Conservation (phyloP, 2,329 filamentous ascomycete species). For the Aspergillus ruber region DNA sequence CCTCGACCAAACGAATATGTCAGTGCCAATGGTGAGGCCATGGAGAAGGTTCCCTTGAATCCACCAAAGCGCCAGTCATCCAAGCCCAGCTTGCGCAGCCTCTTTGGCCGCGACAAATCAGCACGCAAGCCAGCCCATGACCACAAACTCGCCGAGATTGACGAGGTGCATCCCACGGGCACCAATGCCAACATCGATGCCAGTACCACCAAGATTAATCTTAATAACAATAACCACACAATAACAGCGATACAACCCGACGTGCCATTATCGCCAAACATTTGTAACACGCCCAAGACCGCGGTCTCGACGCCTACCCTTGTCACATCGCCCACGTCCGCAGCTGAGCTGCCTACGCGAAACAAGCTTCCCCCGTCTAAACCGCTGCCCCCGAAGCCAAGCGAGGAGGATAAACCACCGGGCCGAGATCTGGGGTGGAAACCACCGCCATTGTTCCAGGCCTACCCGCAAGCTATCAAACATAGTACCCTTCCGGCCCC, state of each 20-base stretch:
- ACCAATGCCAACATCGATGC: background rate
- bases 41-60: slow-evolving; percentile 27
- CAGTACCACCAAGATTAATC: background rate
- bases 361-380: background rate
- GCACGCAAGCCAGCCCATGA: slow-evolving; percentile 22
- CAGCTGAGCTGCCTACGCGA: slow-evolving; percentile 5
- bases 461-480: slow-evolving; percentile 76
- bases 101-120: slow-evolving; percentile 33
- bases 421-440: slow-evolving; percentile 46
- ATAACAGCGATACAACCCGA: slow-evolving; percentile 7
- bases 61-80: slow-evolving; percentile 29
- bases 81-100: slow-evolving; percentile 29
- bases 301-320: slow-evolving; percentile 18
- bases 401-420: slow-evolving; percentile 16
- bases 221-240: slow-evolving; percentile 4
- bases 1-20: slow-evolving; percentile 28
- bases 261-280: slow-evolving; percentile 18
- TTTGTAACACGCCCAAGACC: slow-evolving; percentile 21
- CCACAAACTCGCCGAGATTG: slow-evolving; percentile 25
- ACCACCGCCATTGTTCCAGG: slow-evolving; percentile 75
- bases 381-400: slow-evolving; percentile 12
- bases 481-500: slow-evolving; percentile 65
- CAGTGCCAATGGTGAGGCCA: slow-evolving; percentile 17
- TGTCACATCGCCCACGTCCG: slow-evolving; percentile 16
- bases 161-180: slow-evolving; percentile 17